These are phyloP conservation scores for Zygosaccharomyces pseudorouxii DNA, from an alignment of 805 yeast genomes.

Conservation along the genomic window DNA sequence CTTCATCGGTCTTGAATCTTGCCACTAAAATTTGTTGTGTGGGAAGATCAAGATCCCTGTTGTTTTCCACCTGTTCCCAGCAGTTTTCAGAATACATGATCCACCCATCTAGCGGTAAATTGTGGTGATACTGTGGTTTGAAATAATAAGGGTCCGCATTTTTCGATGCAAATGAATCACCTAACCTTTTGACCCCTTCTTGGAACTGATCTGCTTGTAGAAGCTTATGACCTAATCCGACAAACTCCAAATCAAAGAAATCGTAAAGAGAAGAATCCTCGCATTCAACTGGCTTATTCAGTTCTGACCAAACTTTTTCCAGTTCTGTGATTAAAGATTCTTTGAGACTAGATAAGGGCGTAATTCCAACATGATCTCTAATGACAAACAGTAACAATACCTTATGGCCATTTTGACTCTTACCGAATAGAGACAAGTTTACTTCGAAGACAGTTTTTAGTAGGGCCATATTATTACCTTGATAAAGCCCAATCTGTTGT, in stretches of 20 bases:
- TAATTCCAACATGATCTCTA: slow-evolving; percentile 84
- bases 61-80: slow-evolving; percentile 91
- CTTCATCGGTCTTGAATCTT: slow-evolving; percentile 90
- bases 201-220: slow-evolving; percentile 70
- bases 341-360: slow-evolving; percentile 71
- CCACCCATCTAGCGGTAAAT: slow-evolving; percentile 95
- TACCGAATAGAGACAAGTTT: slow-evolving; percentile 77
- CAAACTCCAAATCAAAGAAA: slow-evolving; percentile 81
- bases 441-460: slow-evolving; percentile 96
- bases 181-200: slow-evolving; percentile 55
- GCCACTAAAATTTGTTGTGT: slow-evolving; percentile 96
- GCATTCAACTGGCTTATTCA: slow-evolving; percentile 68
- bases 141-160: slow-evolving; percentile 41
- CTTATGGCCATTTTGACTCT: slow-evolving; percentile 50
- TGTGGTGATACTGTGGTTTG: slow-evolving; percentile 69
- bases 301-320: slow-evolving; percentile 67
- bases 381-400: slow-evolving; percentile 79
- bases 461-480: slow-evolving; percentile 96
- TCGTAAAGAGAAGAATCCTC: slow-evolving; percentile 55
- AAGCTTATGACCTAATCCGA: slow-evolving; percentile 78
- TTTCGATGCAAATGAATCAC: slow-evolving; percentile 50
- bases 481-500: slow-evolving; percentile 92
- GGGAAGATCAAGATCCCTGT: slow-evolving; percentile 92
- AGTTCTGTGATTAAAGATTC: slow-evolving; percentile 68
- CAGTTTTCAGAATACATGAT: slow-evolving; percentile 81